Conservation (phyloP, 169 alveolate genomes). For the Eimeria acervulina region DNA sequence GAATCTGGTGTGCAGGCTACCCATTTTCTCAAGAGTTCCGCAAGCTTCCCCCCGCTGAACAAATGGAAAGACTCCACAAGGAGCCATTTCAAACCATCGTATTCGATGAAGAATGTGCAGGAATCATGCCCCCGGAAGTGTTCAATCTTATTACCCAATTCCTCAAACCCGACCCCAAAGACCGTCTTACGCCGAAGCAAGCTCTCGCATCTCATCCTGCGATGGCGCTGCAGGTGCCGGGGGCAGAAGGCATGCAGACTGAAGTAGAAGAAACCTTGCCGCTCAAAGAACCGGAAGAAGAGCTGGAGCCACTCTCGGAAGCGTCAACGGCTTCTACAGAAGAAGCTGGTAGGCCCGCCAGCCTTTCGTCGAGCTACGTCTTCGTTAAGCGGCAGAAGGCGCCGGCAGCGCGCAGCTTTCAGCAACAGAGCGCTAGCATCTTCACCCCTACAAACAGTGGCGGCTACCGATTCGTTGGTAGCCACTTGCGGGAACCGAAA, state of each 20-base stretch:
- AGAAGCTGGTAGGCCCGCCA: constrained; percentile 3
- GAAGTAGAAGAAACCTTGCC: neutral
- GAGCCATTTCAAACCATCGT: neutral
- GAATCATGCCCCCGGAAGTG: neutral
- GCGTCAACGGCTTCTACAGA: constrained; percentile 18
- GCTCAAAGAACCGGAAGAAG: neutral
- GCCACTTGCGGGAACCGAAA: neutral
- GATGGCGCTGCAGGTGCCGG: neutral
- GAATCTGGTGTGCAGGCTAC: constrained; percentile 46
- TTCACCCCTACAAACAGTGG: neutral
- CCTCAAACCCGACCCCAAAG: neutral
- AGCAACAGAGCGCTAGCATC: neutral
- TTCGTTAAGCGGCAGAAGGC: neutral
- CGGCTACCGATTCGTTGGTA: constrained; percentile 9
- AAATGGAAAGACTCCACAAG: neutral
- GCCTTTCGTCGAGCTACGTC: constrained; percentile 32
- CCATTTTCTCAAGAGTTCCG: constrained; percentile 19
- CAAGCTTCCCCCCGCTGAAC: neutral
- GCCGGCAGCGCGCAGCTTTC: neutral
- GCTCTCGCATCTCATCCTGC: constrained; percentile 56
- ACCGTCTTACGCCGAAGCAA: constrained; percentile 51
- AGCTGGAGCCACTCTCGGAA: neutral
- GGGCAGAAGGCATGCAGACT: neutral
- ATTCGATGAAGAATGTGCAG: neutral
- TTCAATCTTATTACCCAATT: constrained; percentile 13